Evolutionary conservation across 192 early-diverging fungal species (phyloP).

Genomic region (Kickxella alabastrina): DNA sequence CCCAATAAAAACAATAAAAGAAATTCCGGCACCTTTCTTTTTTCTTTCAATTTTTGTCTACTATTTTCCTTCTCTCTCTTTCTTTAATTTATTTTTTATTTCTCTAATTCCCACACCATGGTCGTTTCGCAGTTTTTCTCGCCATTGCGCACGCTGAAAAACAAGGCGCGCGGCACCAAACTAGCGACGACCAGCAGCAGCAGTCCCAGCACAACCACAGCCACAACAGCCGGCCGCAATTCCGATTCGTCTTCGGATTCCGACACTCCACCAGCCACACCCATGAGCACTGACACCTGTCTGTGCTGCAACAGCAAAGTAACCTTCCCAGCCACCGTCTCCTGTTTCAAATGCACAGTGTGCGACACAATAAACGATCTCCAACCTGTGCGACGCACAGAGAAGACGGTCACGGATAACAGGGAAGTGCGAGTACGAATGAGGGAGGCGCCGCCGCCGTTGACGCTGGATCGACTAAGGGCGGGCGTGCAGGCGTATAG

Average conservation of each 20-base stretch:
- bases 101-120: constrained; percentile 14
- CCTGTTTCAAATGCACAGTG: constrained; percentile 85
- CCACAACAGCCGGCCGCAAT: neutral
- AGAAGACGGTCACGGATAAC: constrained; percentile 8
- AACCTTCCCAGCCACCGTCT: constrained; percentile 17
- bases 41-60: neutral
- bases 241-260: neutral
- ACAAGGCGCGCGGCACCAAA: constrained; percentile 15
- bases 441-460: constrained; percentile 27
- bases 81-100: neutral
- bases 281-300: constrained; percentile 23
- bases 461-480: constrained; percentile 47
- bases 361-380: constrained; percentile 86
- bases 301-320: constrained; percentile 42
- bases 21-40: too few relatives aligned
- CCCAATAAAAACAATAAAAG: too few relatives aligned
- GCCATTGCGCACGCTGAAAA: constrained; percentile 47
- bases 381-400: constrained; percentile 14
- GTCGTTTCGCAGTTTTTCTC: constrained; percentile 47
- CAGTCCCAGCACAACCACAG: neutral
- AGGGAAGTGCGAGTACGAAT: constrained; percentile 5
- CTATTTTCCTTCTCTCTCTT: neutral
- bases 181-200: neutral
- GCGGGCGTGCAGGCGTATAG: constrained; percentile 37
- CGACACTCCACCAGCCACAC: too few relatives aligned